Percentiles rank a stretch among this genome's conserved stretches.
Conservation (phyloP, 2,329 filamentous ascomycete genomes). For the Nigrospora sphaerica region DNA sequence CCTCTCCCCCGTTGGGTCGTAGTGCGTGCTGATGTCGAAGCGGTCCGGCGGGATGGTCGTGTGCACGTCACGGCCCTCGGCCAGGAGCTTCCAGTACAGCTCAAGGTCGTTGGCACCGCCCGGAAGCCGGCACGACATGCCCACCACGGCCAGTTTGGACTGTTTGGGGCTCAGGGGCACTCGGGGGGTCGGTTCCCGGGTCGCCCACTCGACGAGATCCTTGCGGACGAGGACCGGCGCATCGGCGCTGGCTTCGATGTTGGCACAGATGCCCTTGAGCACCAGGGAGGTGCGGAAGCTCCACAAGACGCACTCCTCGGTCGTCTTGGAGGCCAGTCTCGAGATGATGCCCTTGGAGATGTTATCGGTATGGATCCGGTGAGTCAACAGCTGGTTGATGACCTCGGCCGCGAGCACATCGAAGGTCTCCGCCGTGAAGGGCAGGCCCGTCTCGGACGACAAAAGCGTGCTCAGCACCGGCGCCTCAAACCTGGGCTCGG, state of each 20-base stretch:
- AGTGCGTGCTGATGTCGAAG: neutral
- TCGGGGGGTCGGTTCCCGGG: neutral
- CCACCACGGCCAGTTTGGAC: conserved; percentile 60
- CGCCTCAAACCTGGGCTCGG: neutral
- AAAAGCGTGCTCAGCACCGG: neutral
- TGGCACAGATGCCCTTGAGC: neutral
- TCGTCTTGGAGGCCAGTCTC: neutral
- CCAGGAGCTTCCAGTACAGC: neutral
- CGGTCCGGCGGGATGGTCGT: neutral
- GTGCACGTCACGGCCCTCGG: neutral
- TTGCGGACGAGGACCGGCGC: neutral
- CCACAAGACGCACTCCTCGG: neutral
- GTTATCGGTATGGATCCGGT: neutral
- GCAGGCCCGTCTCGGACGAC: neutral
- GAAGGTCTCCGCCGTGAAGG: neutral
- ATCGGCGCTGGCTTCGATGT: neutral
- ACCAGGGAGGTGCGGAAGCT: neutral
- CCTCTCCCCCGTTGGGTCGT: neutral
- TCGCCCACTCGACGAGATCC: neutral
- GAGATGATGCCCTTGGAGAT: neutral
- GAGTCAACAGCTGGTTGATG: neutral
- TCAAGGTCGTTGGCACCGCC: conserved; percentile 23
- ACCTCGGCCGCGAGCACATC: neutral
- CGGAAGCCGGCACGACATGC: conserved; percentile 58
- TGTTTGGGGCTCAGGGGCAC: conserved; percentile 34